Evolutionary conservation across 805 yeast species (phyloP), one percentile per base, ranked within the genome.

Genomic region (Lachancea cidri): DNA sequence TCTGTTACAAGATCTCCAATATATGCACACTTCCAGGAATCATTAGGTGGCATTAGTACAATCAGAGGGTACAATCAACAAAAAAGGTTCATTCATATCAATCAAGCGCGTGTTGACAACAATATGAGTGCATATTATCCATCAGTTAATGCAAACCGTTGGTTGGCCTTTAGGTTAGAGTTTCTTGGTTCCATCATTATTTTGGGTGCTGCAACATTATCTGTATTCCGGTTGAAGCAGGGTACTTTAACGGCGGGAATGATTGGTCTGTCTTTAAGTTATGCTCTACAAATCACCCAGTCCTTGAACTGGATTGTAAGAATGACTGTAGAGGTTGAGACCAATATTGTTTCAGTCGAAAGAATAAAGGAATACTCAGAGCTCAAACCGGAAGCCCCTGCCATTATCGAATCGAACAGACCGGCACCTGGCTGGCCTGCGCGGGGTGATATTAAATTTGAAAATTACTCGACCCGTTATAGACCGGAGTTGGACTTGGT

Each of bases 241-340:
- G 95, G 96, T 11, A 62, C 68, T 15, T 73, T 91, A 20, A 76
- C 88, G 16, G 88, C 96, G 14, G 98, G 98, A 66, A 68, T 86
- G 58, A 89, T 89, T 55, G 99, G 99, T 72, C 72, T 93, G 54
- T 83, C 96, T 17, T 84, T 93, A 53, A 83, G 95, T 35, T 94
- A 93, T 65, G 91, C 98, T 2, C 72, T 93, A 48, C 95, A 87
- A 63, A 76, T 89, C 46, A 93, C 99, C 0, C 96, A 88, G 65
- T 76, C 96, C 0, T 74, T 93, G 65, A 91, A 88, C 64, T 91
- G 97, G 97, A 87, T 93, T 65, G 98, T 93, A 22, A 77, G 99
- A 67, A 91, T 89, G 98, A 86, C 97, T 0, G 98, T 93, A 33
- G 98, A 93, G 54, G 96, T 93, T 35, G 98, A 93, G 65, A 88